phyloP scores from a whole-genome alignment of 805 yeast genomes.

The Monosporozyma aerobia region DNA sequence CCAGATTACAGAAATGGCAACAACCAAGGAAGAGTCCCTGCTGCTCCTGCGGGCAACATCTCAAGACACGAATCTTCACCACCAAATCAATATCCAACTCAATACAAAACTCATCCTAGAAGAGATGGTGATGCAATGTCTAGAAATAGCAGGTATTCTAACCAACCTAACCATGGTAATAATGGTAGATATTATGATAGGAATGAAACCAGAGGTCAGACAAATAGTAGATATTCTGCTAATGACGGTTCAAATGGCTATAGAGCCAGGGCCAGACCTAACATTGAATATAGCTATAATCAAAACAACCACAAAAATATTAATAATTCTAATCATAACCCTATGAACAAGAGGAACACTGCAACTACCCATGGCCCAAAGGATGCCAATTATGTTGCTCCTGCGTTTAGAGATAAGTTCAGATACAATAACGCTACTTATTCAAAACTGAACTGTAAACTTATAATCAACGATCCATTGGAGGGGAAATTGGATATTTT shows the following conservation, averaged over 20 bases:
- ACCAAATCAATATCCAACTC: background rate
- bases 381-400: conserved; percentile 2
- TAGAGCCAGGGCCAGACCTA: background rate
- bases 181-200: background rate
- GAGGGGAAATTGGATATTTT: background rate
- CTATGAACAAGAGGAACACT: background rate
- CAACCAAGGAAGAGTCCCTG: background rate
- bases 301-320: background rate
- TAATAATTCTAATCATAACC: background rate
- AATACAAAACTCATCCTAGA: background rate
- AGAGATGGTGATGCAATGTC: background rate
- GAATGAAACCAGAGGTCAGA: background rate
- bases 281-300: background rate
- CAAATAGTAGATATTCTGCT: background rate
- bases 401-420: conserved; percentile 5
- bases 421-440: conserved; percentile 8
- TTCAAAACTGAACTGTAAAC: conserved; percentile 5
- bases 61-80: background rate
- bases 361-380: background rate
- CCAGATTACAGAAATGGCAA: background rate
- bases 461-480: background rate
- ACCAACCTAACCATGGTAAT: background rate
- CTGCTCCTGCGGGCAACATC: background rate
- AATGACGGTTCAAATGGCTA: background rate
- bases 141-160: background rate